Base-by-base conservation (phyloP, 208 protist species). In the Acanthamoeba triangularis region DNA sequence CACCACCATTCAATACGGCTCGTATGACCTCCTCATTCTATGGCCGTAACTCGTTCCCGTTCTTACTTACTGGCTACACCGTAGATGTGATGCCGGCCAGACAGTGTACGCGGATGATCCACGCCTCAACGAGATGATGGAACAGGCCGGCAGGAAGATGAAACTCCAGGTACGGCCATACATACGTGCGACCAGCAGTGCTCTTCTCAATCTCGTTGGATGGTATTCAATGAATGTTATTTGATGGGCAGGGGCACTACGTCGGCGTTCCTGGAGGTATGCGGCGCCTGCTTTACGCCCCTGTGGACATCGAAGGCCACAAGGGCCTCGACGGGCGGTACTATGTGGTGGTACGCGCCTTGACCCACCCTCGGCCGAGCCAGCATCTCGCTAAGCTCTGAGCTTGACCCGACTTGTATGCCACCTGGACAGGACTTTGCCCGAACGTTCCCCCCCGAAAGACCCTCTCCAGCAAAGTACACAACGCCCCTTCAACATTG, bases 221-320 rank as follows among this genome's bases (percentile, higher is more conserved):
- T 3, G 54, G 13, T 13, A 13, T 3, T 1, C 54, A 23, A 3
- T 59, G 16, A 59, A 59, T 13, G 2, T 3, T 23, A 18, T 11
- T 47, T 47, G 41, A 47, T 47, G 41, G 11, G 65, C 33, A 90
- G 80, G 47, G 84, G 10, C 84, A 91, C 35, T 28, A 28, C n/a
- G 84, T 67, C 20, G 84, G 84, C 84, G 33, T 91, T 35, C 44
- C 52, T 18, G 41, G 59, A 28, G 28, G 33, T 41, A 23, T 65
- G 10, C 28, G 35, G 41, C 54, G 54, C 30, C 4, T 63, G 49
- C 33, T 91, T 5, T 91, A 91, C 35, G 90, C 65, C 14, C 90
- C 90, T 6, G 63, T 80, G 20, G 90, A 94, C 37, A 94, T 94
- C 18, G 90, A 94, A 94, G 90, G 90, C 54, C 90, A 94, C n/a